These are phyloP conservation scores for Perkinsus chesapeaki DNA, from an alignment of 169 alveolate species.

Conservation along the genomic window DNA sequence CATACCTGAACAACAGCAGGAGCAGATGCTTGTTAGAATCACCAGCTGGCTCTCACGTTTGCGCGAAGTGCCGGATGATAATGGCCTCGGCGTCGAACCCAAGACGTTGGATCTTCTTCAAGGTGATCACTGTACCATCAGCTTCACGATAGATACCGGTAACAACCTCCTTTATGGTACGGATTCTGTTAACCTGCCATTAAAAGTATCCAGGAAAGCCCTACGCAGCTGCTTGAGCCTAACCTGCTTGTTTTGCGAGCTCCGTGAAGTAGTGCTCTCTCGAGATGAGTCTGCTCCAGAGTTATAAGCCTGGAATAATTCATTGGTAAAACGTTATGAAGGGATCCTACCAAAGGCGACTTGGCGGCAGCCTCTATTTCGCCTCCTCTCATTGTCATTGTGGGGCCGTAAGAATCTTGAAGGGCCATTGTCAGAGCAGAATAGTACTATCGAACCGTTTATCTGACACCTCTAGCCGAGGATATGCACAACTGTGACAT, in stretches of 20 bases:
- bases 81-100: not conserved
- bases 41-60: not conserved
- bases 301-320: not conserved
- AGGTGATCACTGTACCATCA: not conserved
- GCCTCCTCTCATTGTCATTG: not conserved
- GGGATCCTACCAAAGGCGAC: not conserved
- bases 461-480: no score
- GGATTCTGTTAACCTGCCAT: not conserved
- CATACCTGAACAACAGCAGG: not conserved
- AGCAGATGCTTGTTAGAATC: not conserved
- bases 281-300: not conserved
- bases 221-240: not conserved
- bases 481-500: no score
- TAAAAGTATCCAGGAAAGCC: not conserved
- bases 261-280: not conserved
- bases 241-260: not conserved
- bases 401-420: not conserved
- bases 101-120: not conserved
- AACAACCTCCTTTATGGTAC: not conserved
- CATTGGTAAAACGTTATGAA: not conserved
- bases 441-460: no score
- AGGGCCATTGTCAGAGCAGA: no score
- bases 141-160: not conserved
- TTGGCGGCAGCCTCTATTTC: not conserved
- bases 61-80: not conserved